Conservation (phyloP, 345 rosid species). For the Eutrema yunnanense region DNA sequence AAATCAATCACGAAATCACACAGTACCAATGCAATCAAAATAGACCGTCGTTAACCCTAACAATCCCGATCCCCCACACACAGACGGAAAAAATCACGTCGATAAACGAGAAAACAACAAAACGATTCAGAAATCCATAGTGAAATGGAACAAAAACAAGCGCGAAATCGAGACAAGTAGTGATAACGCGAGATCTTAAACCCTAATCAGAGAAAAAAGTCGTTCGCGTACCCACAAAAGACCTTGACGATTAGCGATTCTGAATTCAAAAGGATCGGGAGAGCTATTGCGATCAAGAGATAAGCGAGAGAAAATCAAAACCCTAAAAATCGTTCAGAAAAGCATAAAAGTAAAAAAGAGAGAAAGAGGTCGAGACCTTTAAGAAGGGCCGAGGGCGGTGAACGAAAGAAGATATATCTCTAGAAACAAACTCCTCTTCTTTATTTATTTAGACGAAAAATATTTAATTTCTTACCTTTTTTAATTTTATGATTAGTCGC, state of each 20-base stretch:
- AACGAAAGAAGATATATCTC: slow-evolving; percentile 4
- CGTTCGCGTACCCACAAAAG: slow-evolving; percentile 3
- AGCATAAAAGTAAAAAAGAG: not conserved
- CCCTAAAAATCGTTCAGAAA: not conserved
- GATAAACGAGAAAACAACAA: not conserved
- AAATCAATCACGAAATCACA: not conserved
- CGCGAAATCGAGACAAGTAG: slow-evolving; percentile 1
- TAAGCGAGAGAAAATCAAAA: slow-evolving; percentile 9
- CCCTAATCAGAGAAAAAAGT: slow-evolving; percentile 7
- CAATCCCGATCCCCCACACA: slow-evolving; percentile 17
- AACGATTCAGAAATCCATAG: not conserved
- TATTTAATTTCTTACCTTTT: not conserved
- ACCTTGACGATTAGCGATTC: not conserved
- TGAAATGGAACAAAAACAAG: not conserved
- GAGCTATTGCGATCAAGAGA: slow-evolving; percentile 6
- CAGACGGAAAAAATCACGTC: not conserved
- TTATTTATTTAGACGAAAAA: not conserved
- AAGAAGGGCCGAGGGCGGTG: slow-evolving; percentile 18
- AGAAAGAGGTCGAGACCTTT: slow-evolving; percentile 22
- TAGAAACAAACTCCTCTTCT: not conserved
- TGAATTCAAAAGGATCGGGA: slow-evolving; percentile 11
- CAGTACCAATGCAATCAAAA: slow-evolving; percentile 12
- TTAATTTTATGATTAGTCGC: not conserved
- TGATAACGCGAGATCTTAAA: slow-evolving; percentile 19
- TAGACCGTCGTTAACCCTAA: slow-evolving; percentile 19